Conservation (phyloP, 805 yeast genomes). For the Candida nemodendra region DNA sequence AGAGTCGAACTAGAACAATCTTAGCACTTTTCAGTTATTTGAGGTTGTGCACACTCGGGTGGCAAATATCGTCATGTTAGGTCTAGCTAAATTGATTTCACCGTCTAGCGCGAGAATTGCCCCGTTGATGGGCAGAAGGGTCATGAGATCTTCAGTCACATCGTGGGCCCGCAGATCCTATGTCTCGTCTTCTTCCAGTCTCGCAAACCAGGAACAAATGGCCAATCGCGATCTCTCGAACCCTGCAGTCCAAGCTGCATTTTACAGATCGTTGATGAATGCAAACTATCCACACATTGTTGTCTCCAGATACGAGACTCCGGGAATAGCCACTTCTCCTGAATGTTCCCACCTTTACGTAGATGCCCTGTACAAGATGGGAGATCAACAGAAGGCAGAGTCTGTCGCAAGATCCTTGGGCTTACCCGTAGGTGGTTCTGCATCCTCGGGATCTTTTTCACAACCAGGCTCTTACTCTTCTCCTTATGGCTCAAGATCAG, state of each 20-base stretch:
- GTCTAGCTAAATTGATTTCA: slow-evolving; percentile 2
- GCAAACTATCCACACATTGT: slow-evolving; percentile 95
- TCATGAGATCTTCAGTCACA: neutral
- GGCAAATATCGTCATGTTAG: slow-evolving; percentile 1
- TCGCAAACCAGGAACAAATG: slow-evolving; percentile 72
- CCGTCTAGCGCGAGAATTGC: slow-evolving; percentile 3
- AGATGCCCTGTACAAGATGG: slow-evolving; percentile 76
- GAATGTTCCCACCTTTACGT: slow-evolving; percentile 78
- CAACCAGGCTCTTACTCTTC: slow-evolving; percentile 12
- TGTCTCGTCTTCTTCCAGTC: slow-evolving; percentile 27
- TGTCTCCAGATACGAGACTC: slow-evolving; percentile 89
- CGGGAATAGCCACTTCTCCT: slow-evolving; percentile 82
- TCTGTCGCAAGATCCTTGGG: slow-evolving; percentile 51
- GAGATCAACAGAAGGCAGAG: slow-evolving; percentile 76
- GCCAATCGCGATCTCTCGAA: slow-evolving; percentile 77
- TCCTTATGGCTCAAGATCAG: slow-evolving; percentile 59
- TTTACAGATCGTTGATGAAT: slow-evolving; percentile 69
- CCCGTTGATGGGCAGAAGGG: neutral
- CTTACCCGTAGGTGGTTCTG: slow-evolving; percentile 27
- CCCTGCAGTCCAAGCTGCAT: slow-evolving; percentile 75
- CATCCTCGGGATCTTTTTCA: slow-evolving; percentile 21
- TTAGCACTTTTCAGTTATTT: too few species aligned
- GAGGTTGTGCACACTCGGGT: too few species aligned
- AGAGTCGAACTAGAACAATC: too few species aligned
- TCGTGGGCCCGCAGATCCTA: slow-evolving; percentile 2